Base-by-base conservation (phyloP, 192 early-diverging fungal species). In the Gigaspora rosea region DNA sequence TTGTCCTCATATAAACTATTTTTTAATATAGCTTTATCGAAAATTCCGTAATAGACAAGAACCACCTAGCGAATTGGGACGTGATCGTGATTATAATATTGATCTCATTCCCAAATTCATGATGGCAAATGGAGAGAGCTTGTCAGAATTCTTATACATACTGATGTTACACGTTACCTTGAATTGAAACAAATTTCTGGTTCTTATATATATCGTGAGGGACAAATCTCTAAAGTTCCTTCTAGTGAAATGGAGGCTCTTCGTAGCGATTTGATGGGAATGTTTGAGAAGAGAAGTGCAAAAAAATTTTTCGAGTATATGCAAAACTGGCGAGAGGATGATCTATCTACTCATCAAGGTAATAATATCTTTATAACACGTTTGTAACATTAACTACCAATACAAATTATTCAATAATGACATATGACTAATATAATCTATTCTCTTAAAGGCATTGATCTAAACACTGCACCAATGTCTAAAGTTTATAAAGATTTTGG, bases 91-190 rank as follows among this genome's bases (percentile, higher is more conserved):
- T n/a, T n/a, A n/a, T n/a, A n/a, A n/a, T n/a, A n/a, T n/a, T n/a
- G n/a, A n/a, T n/a, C n/a, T n/a, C n/a, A 97, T 99, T 68, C 98
- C 98, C 76, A 99, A 99, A 88, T 99, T 99, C 86, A 94, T 97
- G 86, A 98, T 99, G 97, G 96, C 95, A 35, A 95, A 94, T 68
- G 98, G n/a, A n/a, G 97, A 66, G 97, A 97, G 82, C 94, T 99
- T 78, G 94, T 98, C 77, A 93, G 92, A 80, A 96, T 99, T 69
- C 90, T 99, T 62, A 93, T 93, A 79, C 96, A 99, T 86, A 98
- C 96, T 52, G 95, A 98, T 78, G 97, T 99, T 27, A 97, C 97
- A 36, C 93, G 95, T 68, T 98, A 99, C 88, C 89, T 98, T 46
- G 96, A 97, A 83, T 98, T 99, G 88, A 95, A 94, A 81, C 94